Percentiles rank a stretch among this genome's conserved stretches.
phyloP scores from a whole-genome alignment of 805 yeast genomes.

The Cyberlindnera saturnus region DNA sequence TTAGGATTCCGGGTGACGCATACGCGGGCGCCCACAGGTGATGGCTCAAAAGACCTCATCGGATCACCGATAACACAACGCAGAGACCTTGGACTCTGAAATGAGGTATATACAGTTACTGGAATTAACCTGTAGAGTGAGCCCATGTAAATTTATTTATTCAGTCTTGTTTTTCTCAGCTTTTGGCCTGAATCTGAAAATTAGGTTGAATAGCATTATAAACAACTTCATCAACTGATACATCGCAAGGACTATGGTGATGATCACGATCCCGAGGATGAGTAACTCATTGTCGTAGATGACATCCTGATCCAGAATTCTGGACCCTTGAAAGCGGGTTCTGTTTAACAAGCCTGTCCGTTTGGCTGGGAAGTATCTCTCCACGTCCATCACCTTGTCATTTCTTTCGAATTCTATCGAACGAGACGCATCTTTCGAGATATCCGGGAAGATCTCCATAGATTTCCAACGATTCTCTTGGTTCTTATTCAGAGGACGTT shows the following conservation, averaged over 20 bases:
- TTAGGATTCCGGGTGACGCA: no score
- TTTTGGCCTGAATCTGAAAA: not conserved
- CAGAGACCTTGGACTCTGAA: no score
- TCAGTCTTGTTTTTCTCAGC: not conserved
- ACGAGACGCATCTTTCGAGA: conserved; percentile 45
- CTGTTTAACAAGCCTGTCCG: conserved; percentile 29
- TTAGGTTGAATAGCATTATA: not conserved
- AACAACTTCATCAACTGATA: conserved; percentile 1
- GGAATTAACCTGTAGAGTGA: no score
- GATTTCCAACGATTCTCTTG: conserved; percentile 28
- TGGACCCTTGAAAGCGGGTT: conserved; percentile 24
- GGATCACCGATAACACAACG: no score
- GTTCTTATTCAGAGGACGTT: conserved; percentile 19
- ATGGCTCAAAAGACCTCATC: no score
- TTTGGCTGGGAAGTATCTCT: conserved; percentile 25
- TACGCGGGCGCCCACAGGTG: no score
- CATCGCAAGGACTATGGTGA: conserved; percentile 5
- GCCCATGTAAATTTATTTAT: no score
- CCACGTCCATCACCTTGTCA: conserved; percentile 29
- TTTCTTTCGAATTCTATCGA: conserved; percentile 47
- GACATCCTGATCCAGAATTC: conserved; percentile 38
- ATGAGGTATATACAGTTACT: no score
- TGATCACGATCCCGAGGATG: conserved; percentile 31
- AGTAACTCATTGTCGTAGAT: conserved; percentile 46
- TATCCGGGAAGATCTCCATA: conserved; percentile 47